Evolutionary conservation across 2,329 filamentous ascomycete genomes (phyloP).

Genomic region (Sporothrix variecibatus): DNA sequence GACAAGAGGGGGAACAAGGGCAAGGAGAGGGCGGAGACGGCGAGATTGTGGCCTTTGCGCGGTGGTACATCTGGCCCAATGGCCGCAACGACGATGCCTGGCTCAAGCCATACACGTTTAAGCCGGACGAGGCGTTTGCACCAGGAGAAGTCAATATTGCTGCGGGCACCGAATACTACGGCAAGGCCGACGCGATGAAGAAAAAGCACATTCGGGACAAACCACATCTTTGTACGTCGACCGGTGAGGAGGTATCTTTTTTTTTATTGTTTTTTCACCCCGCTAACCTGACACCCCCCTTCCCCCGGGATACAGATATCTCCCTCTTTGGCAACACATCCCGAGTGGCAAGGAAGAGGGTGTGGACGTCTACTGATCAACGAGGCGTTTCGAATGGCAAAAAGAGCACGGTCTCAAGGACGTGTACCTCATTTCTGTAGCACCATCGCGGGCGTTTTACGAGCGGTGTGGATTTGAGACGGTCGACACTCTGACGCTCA

Average conservation of each 20-base stretch:
- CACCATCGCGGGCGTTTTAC: background rate
- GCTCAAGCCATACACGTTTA: background rate
- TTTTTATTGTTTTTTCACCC: background rate
- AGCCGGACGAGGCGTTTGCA: background rate
- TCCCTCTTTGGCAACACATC: background rate
- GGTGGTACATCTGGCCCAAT: background rate
- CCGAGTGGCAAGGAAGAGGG: background rate
- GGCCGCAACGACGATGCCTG: background rate
- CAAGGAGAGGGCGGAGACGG: background rate
- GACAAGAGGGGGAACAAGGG: no score
- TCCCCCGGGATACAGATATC: no score
- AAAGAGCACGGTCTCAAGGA: background rate
- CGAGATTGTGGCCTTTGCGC: background rate
- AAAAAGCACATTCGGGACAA: background rate
- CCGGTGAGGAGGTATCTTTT: background rate
- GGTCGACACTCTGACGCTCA: background rate
- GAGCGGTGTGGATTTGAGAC: background rate
- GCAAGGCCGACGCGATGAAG: background rate
- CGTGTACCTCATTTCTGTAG: background rate
- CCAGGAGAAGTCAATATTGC: background rate
- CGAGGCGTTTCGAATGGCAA: background rate
- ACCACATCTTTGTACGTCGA: background rate
- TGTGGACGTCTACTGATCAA: background rate
- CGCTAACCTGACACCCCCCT: no score
- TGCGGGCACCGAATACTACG: background rate